Conservation (phyloP, 2,329 filamentous ascomycete species). For the Helicocarpus griseus region DNA sequence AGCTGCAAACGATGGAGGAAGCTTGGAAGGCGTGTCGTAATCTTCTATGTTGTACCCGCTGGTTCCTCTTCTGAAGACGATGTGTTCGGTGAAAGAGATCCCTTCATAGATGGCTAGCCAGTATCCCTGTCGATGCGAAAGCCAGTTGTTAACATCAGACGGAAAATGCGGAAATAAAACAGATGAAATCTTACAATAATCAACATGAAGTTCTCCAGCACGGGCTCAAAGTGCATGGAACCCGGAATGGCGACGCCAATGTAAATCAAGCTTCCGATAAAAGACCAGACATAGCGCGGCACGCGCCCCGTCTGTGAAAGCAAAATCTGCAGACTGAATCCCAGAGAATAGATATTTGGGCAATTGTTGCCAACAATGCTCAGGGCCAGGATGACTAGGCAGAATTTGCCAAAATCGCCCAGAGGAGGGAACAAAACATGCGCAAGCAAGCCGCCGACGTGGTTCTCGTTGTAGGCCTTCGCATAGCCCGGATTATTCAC, state of each 20-base stretch:
- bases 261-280: slow-evolving; percentile 52
- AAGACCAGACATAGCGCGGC: slow-evolving; percentile 59
- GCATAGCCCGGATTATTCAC: slow-evolving; percentile 49
- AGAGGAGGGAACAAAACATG: slow-evolving; percentile 51
- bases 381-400: slow-evolving; percentile 55
- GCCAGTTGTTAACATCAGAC: neutral
- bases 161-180: neutral
- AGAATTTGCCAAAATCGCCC: slow-evolving; percentile 63
- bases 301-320: slow-evolving; percentile 49
- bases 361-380: slow-evolving; percentile 62
- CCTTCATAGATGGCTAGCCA: slow-evolving; percentile 67
- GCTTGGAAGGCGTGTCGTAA: slow-evolving; percentile 48
- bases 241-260: slow-evolving; percentile 62
- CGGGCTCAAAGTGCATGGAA: slow-evolving; percentile 53
- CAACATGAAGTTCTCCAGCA: slow-evolving; percentile 62
- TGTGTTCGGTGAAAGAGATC: slow-evolving; percentile 56
- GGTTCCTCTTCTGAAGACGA: slow-evolving; percentile 56
- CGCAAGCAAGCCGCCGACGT: slow-evolving; percentile 58
- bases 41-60: slow-evolving; percentile 48
- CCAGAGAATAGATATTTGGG: slow-evolving; percentile 62
- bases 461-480: slow-evolving; percentile 45
- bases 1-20: slow-evolving; percentile 57
- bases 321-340: slow-evolving; percentile 58
- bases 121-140: slow-evolving; percentile 37
- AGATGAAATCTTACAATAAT: slow-evolving; percentile 34